Evolutionary conservation across 495 filamentous ascomycete genomes (phyloP).

Genomic region (Podospora sp.): DNA sequence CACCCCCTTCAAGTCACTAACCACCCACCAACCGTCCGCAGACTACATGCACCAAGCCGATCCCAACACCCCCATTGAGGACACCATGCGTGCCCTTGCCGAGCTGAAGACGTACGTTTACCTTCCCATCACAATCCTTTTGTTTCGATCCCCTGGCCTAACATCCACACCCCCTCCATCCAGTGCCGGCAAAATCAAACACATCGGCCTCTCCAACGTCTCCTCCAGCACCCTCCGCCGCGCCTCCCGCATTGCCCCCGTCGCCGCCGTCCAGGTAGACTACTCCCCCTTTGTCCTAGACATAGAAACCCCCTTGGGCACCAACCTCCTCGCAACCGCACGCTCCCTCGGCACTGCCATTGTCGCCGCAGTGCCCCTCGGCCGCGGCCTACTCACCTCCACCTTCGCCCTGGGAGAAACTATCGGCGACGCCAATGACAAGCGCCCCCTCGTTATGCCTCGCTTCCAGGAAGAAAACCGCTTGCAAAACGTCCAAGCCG

Average conservation of each 20-base stretch:
- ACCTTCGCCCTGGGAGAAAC: not conserved
- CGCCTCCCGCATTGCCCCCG: constrained; percentile 40
- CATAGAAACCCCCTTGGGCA: constrained; percentile 60
- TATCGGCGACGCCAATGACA: constrained; percentile 17
- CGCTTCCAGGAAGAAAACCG: constrained; percentile 71
- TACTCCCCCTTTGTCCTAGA: constrained; percentile 44
- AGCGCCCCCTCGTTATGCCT: constrained; percentile 67
- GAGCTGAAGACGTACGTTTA: constrained; percentile 51
- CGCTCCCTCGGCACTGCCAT: constrained; percentile 70
- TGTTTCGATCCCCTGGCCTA: not conserved
- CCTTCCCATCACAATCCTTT: not conserved
- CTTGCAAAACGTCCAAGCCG: constrained; percentile 70
- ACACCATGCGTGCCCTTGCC: constrained; percentile 50
- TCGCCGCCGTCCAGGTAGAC: constrained; percentile 37
- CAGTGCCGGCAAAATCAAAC: constrained; percentile 52
- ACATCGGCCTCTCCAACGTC: constrained; percentile 51
- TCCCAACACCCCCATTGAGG: constrained; percentile 50
- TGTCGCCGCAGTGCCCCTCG: constrained; percentile 54
- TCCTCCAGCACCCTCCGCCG: constrained; percentile 46
- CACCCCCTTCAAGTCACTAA: not conserved
- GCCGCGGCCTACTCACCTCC: constrained; percentile 55
- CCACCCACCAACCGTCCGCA: constrained; percentile 35
- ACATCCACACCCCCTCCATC: not conserved
- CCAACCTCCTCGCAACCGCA: constrained; percentile 62
- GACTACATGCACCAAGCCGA: constrained; percentile 39